Conservation (phyloP, 805 yeast genomes). For the Yamadazyma sp. region DNA sequence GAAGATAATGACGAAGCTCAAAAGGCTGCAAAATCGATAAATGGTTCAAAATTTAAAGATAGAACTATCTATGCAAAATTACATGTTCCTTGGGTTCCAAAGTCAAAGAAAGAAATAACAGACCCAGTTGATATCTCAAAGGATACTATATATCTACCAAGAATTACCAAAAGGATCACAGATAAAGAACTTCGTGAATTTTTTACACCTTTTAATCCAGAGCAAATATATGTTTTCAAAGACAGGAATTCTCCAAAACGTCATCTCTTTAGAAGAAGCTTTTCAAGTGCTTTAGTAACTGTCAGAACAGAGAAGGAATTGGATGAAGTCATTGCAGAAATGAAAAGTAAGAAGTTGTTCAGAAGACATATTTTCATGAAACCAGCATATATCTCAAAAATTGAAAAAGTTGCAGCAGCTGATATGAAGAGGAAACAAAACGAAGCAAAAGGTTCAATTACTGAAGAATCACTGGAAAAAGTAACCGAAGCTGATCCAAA, state of each 20-base stretch:
- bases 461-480: neutral
- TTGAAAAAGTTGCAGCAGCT: conserved; percentile 43
- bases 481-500: neutral
- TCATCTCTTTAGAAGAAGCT: conserved; percentile 17
- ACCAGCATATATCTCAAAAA: conserved; percentile 41
- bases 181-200: conserved; percentile 45
- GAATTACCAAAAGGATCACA: conserved; percentile 35
- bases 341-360: conserved; percentile 28
- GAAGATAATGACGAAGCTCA: conserved; percentile 26
- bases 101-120: neutral
- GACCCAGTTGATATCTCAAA: conserved; percentile 22
- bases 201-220: conserved; percentile 44
- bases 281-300: conserved; percentile 32
- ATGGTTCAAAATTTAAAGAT: conserved; percentile 28
- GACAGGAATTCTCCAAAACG: conserved; percentile 23
- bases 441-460: neutral
- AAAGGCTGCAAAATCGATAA: conserved; percentile 22
- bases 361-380: conserved; percentile 33
- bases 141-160: conserved; percentile 46
- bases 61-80: conserved; percentile 38
- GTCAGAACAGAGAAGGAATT: conserved; percentile 49
- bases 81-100: conserved; percentile 43
- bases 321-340: conserved; percentile 39
- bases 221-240: conserved; percentile 46
- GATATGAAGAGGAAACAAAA: conserved; percentile 2